Conservation (phyloP, 306 rosid species). For the Boehmeria nivea region DNA sequence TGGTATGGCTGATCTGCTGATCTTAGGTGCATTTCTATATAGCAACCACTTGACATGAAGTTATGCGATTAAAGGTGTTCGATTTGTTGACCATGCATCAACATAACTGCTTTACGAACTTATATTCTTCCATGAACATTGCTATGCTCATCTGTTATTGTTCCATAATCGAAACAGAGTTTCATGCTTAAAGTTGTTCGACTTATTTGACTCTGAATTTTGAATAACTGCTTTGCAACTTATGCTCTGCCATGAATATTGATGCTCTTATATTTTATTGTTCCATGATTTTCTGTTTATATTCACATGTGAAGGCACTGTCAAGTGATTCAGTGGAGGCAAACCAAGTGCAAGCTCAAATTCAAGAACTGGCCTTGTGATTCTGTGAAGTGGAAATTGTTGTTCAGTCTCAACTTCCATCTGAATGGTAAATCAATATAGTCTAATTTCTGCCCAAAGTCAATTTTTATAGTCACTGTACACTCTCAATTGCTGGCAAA, state of each 20-base stretch:
- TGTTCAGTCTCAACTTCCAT: not conserved
- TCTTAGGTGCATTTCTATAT: not conserved
- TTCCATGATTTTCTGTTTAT: not conserved
- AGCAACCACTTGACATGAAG: not conserved
- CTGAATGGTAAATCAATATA: not conserved
- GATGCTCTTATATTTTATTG: too few relatives aligned
- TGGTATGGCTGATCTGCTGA: not conserved
- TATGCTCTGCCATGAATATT: not conserved
- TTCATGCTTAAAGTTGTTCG: too few relatives aligned
- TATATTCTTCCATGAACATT: not conserved
- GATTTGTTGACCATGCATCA: not conserved
- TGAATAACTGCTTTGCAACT: too few relatives aligned
- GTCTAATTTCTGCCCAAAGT: too few relatives aligned
- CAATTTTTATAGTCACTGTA: too few relatives aligned
- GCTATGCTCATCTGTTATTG: too few relatives aligned
- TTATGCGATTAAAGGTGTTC: not conserved
- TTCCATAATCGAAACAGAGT: too few relatives aligned
- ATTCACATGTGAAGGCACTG: not conserved
- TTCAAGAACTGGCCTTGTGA: slow-evolving; percentile 17
- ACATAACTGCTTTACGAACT: too few relatives aligned
- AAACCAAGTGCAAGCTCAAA: slow-evolving; percentile 26
- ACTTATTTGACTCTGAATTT: too few relatives aligned
- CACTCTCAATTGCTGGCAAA: not conserved
- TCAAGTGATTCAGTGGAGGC: slow-evolving; percentile 20
- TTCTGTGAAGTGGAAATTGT: slow-evolving; percentile 8